Evolutionary conservation across 768 basidiomycete genomes (phyloP).

Genomic region (Boletales sp.): DNA sequence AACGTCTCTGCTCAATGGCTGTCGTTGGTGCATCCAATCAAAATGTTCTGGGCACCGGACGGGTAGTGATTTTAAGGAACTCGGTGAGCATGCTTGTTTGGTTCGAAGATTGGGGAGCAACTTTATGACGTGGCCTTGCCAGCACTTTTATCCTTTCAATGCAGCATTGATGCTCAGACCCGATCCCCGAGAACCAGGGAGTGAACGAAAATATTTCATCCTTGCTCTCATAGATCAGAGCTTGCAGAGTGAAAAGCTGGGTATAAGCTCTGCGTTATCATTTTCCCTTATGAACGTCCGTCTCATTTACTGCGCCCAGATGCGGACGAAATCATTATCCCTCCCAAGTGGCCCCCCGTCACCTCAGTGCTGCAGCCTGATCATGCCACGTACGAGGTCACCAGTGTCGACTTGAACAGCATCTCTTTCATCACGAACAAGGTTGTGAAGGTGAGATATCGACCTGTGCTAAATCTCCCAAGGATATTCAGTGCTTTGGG

Average conservation of each 20-base stretch:
- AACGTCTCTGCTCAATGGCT: conserved; percentile 57
- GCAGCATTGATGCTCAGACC: conserved; percentile 69
- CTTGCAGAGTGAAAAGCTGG: conserved; percentile 52
- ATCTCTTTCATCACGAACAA: conserved; percentile 72
- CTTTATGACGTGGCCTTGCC: not conserved
- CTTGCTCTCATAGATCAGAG: conserved; percentile 66
- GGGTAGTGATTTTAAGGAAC: conserved; percentile 82
- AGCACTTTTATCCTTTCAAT: conserved; percentile 77
- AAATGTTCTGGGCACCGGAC: conserved; percentile 66
- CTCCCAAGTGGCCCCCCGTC: conserved; percentile 77
- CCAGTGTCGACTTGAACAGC: conserved; percentile 62
- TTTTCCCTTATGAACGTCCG: not conserved
- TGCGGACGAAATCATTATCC: conserved; percentile 48
- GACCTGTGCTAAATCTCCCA: not conserved
- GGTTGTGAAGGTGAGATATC: conserved; percentile 77
- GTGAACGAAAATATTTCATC: conserved; percentile 59
- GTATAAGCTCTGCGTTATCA: conserved; percentile 32
- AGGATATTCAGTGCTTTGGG: not conserved
- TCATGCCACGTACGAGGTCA: conserved; percentile 63
- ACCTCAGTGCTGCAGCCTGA: conserved; percentile 45
- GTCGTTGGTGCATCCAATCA: conserved; percentile 56
- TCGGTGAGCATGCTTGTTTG: conserved; percentile 48
- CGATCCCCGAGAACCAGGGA: conserved; percentile 48
- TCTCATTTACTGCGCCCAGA: conserved; percentile 40
- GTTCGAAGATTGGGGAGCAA: not conserved